Evolutionary conservation across 306 rosid genomes (phyloP), one percentile per base, ranked within the genome.

Genomic region (Senna tora): DNA sequence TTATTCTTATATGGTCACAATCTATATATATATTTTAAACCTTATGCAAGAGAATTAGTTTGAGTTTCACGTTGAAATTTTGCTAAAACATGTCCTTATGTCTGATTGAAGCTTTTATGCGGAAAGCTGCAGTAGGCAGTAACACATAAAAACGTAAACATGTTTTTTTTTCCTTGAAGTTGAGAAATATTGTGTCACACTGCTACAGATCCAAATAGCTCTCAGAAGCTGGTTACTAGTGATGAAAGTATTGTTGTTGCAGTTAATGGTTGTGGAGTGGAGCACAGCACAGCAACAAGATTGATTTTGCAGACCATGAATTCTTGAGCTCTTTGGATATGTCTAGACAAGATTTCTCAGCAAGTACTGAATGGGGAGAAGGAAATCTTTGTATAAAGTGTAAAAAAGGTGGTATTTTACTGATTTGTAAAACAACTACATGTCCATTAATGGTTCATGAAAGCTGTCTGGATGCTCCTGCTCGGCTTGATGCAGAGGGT

Each of bases 401-500:
- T 65, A 77, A 85, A 71, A 77, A 79, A 84, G 85, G 75, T 25
- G 85, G 90, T 52, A 81, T 81, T 21, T 80, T 87, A 73, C 73
- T 88, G 79, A 73, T 56, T 60, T 92, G 96, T 76, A 73, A 50
- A 72, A 73, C 74, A 15, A 81, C 81, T 46, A 69, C 81, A 73
- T 92, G 95, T 79, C 84, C 87, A 50, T 22, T 88, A 76, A 81
- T 63, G 78, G 70, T 83, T 82, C 98, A 90, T 81, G 83, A 84
- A 81, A 75, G 50, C 73, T 88, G 96, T 61, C 43, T 88, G 59
- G 80, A 82, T 67, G 79, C 79, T 49, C 16, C 71, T 19, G 70
- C 76, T 51, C 78, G 68, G 39, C 56, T 83, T 57, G 85, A 86
- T 49, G 72, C 67, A 60, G 66, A 69, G 17, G 89, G 81, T 3